Evolutionary conservation across 78 protist genomes (phyloP).

Genomic region (Paratrimastix pyriformis): DNA sequence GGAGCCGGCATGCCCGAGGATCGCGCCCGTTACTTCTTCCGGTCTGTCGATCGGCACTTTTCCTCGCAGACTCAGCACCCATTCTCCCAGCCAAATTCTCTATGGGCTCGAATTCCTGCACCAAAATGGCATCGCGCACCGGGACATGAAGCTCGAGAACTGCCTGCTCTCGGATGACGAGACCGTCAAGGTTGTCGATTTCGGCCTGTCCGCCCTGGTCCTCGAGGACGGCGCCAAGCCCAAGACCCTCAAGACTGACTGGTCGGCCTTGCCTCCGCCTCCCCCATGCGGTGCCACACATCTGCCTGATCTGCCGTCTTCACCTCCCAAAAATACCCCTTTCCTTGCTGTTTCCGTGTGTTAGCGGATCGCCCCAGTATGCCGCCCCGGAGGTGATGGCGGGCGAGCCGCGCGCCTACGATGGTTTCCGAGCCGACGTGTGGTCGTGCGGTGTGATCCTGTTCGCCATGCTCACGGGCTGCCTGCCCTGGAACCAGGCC

Average conservation of each 20-base stretch:
- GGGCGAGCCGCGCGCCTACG: conserved; percentile 23
- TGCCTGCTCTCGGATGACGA: neutral
- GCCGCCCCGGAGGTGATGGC: neutral
- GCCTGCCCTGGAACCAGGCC: no score
- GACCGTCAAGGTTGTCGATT: neutral
- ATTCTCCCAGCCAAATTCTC: neutral
- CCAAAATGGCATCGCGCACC: neutral
- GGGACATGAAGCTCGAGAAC: neutral
- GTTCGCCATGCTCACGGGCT: conserved; percentile 44
- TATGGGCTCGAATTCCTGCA: neutral
- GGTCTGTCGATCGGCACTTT: no score
- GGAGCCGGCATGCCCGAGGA: no score
- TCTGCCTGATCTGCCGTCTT: no score
- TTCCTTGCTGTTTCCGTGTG: no score
- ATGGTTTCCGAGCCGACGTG: conserved; percentile 56
- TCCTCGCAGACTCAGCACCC: no score
- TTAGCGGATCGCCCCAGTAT: neutral
- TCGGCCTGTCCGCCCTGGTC: neutral
- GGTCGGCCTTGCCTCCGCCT: conserved; percentile 42
- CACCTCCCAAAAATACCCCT: no score
- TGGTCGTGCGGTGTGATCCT: conserved; percentile 63
- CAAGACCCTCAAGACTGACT: no score
- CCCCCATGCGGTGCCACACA: conserved; percentile 51
- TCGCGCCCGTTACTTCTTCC: no score
- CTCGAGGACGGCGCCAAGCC: neutral